Base-by-base conservation (phyloP, 1,139 yeast genomes). In the Blastobotrys arbuscula region DNA sequence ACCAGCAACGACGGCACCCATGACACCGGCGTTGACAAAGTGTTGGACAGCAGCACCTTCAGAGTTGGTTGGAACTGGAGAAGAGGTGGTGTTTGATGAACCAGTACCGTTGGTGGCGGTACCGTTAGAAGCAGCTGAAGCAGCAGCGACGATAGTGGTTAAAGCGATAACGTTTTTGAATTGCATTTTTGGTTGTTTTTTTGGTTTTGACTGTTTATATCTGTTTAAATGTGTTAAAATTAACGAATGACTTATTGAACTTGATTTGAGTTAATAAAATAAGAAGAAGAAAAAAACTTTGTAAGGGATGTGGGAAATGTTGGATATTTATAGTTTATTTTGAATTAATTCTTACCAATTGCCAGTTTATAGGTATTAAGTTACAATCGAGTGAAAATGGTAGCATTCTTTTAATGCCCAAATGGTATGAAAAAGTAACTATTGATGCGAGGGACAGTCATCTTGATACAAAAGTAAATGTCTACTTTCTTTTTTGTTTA, bases 1-100 rank as follows among this genome's bases (percentile, higher is more conserved):
- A 62, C 84, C 86, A 60, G 84, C 86, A 58, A 80, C 81, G 64
- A 81, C 84, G 66, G 84, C 86, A 72, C 84, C 86, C 67, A 80
- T 74, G 64, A 77, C 74, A 71, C 82, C 82, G 61, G 81, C 82
- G 69, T 74, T 72, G 63, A 72, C 68, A 53, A 76, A 73, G 72
- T 77, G 73, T 63, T 70, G 64, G 59, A 69, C 75, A 59, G 79
- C 79, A 61, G 79, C 79, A 70, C 77, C 79, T 60, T 74, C 71
- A 45, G 66, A 59, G 44, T 68, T 57, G 57, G 71, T 58, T 49
- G 68, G 66, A 44, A 67, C 52, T 47, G 67, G 66, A 58, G 70
- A 64, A 56, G 67, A 55, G 53, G 55, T 46, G 48, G 36, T 39
- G 50, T 38, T 24, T 43, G 57, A 39, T 43, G 57, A 39, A 54